Percentiles rank a stretch among this genome's conserved stretches.
phyloP scores from a whole-genome alignment of 768 basidiomycete genomes.

The Tulasnella sp. region DNA sequence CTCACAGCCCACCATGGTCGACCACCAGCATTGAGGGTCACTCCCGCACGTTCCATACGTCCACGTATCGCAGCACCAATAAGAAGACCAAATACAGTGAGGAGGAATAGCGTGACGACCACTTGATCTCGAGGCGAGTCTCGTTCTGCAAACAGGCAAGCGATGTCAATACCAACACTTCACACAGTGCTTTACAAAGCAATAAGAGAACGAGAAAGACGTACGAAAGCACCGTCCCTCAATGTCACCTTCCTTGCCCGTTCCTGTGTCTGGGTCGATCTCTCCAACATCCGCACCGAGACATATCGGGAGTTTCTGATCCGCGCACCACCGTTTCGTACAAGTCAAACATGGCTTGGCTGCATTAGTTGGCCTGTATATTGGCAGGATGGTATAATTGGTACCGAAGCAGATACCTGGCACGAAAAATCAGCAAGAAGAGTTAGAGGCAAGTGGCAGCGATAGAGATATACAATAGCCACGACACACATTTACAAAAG shows the following conservation, averaged over 20 bases:
- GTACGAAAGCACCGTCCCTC: slow-evolving; percentile 92
- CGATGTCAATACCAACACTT: slow-evolving; percentile 20
- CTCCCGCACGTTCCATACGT: slow-evolving; percentile 41
- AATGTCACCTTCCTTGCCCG: slow-evolving; percentile 90
- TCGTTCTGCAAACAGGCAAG: slow-evolving; percentile 51
- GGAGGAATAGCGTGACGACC: slow-evolving; percentile 80
- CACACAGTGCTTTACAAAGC: slow-evolving; percentile 60
- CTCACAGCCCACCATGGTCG: slow-evolving; percentile 73
- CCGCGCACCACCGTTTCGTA: slow-evolving; percentile 91
- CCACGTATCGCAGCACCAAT: slow-evolving; percentile 75
- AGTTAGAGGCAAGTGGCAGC: neutral
- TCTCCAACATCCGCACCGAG: slow-evolving; percentile 72
- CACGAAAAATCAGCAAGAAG: neutral
- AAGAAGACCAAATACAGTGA: slow-evolving; percentile 77
- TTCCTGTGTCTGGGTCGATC: slow-evolving; percentile 83
- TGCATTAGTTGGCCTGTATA: slow-evolving; percentile 71
- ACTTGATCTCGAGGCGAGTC: slow-evolving; percentile 94
- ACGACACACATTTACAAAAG: slow-evolving; percentile 71
- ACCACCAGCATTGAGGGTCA: slow-evolving; percentile 36
- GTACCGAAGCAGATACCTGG: slow-evolving; percentile 83
- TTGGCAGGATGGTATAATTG: slow-evolving; percentile 75
- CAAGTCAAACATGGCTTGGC: slow-evolving; percentile 87
- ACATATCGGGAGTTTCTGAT: slow-evolving; percentile 81
- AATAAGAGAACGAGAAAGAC: slow-evolving; percentile 44
- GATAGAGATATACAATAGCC: neutral